Evolutionary conservation across 352 stramenopile genomes (phyloP).

Genomic region (Pythium rishiriense): DNA sequence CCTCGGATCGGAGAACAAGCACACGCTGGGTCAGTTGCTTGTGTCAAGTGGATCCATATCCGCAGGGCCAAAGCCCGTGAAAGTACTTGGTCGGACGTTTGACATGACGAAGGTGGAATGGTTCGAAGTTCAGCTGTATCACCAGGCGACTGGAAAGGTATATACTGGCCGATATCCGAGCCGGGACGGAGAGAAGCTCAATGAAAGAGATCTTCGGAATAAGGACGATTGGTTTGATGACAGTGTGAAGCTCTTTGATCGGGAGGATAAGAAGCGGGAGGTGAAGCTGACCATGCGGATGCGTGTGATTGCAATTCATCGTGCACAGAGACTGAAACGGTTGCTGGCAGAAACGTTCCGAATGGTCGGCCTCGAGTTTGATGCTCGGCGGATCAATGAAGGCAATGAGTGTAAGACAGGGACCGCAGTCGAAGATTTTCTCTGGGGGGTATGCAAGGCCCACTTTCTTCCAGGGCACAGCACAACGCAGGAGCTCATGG

Average conservation of each 20-base stretch:
- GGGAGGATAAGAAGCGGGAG: conserved; percentile 38
- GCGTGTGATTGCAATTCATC: conserved; percentile 50
- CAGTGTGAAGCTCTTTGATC: conserved; percentile 42
- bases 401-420: not conserved
- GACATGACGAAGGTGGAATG: conserved; percentile 54
- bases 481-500: conserved; percentile 39
- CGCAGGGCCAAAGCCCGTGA: not conserved
- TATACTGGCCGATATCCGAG: conserved; percentile 43
- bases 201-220: conserved; percentile 33
- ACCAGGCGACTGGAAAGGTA: conserved; percentile 30
- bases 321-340: conserved; percentile 47
- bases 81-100: conserved; percentile 56
- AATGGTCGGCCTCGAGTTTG: conserved; percentile 61
- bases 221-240: conserved; percentile 32
- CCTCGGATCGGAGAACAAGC: conserved; percentile 33
- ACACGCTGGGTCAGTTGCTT: conserved; percentile 43
- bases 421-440: conserved; percentile 35
- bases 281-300: conserved; percentile 33
- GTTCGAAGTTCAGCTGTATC: conserved; percentile 53
- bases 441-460: conserved; percentile 61
- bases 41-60: not conserved
- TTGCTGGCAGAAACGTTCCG: conserved; percentile 64
- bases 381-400: conserved; percentile 45
- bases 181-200: conserved; percentile 25
- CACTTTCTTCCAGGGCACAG: conserved; percentile 36